These are phyloP conservation scores for Aspergillus sp. DNA, from an alignment of 2,329 filamentous ascomycete genomes.

Conservation along the genomic window DNA sequence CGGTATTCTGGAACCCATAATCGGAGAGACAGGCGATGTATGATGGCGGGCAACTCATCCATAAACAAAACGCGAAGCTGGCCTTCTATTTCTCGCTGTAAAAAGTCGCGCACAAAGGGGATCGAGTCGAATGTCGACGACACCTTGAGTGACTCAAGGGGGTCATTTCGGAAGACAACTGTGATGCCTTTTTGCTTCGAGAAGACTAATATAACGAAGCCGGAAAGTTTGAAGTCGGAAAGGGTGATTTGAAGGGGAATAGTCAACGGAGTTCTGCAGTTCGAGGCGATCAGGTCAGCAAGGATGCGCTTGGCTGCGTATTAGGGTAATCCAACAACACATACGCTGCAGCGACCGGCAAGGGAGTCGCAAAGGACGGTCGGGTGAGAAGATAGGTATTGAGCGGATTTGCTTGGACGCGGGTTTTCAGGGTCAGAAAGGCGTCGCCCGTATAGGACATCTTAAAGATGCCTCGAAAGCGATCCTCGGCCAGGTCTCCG, in stretches of 20 bases:
- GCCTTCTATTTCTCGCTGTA: slow-evolving; percentile 93
- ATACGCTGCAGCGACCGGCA: slow-evolving; percentile 80
- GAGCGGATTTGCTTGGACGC: slow-evolving; percentile 95
- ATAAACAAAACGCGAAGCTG: slow-evolving; percentile 93
- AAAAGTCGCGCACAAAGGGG: slow-evolving; percentile 94
- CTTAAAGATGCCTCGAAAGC: slow-evolving; percentile 97
- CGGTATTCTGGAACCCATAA: slow-evolving; percentile 88
- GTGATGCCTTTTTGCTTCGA: slow-evolving; percentile 97
- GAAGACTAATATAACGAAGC: slow-evolving; percentile 96
- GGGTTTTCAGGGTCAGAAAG: slow-evolving; percentile 89
- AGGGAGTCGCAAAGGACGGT: slow-evolving; percentile 87
- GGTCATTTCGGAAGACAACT: slow-evolving; percentile 96
- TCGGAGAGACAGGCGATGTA: slow-evolving; percentile 85
- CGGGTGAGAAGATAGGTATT: slow-evolving; percentile 94
- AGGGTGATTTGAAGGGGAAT: slow-evolving; percentile 97
- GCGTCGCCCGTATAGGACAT: slow-evolving; percentile 98
- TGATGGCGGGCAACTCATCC: slow-evolving; percentile 95
- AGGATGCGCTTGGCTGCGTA: neutral
- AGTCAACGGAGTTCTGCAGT: slow-evolving; percentile 71
- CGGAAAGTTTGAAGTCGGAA: slow-evolving; percentile 92
- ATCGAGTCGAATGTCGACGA: slow-evolving; percentile 99
- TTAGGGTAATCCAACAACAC: slow-evolving; percentile 24
- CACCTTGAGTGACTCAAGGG: slow-evolving; percentile 94
- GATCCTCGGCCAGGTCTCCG: slow-evolving; percentile 93
- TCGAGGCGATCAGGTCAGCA: slow-evolving; percentile 11